Evolutionary conservation across 768 basidiomycete species (phyloP), one percentile per base, ranked within the genome.

Genomic region (Pleurotus djamor): DNA sequence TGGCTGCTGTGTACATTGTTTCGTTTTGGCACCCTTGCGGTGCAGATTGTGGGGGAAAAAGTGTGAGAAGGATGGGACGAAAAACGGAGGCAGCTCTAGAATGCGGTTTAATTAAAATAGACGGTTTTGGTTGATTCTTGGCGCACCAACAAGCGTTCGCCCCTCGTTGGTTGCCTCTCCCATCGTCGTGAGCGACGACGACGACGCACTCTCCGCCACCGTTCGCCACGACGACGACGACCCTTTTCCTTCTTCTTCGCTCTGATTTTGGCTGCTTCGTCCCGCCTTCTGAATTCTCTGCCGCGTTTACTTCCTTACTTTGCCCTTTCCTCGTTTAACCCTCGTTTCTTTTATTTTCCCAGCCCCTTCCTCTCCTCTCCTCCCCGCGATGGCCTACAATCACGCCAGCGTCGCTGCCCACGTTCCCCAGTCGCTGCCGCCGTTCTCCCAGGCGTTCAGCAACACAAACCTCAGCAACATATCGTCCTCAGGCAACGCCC

Each of bases 381-480:
- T 28, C 21, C 21, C 21, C 45, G 56, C 73, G 60, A 81, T 81
- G 79, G 76, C 80, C 62, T 68, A 72, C 64, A 75, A 74, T 65
- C 74, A 72, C 50, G 65, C 65, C 70, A 72, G 66, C 71, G 74
- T 81, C 71, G 75, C 76, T 49, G 75, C 77, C 45, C 80, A 78
- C 65, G 70, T 74, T 61, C 73, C 77, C 61, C 87, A 86, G 70
- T 86, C 89, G 8, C 83, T 92, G 41, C 91, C 91, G 43, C 88
- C 91, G 45, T 92, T 92, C 71, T 85, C 87, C 1, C 86, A 89
- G 74, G 83, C 91, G 0, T 92, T 92, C 74, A 83, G 80, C 69
- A 75, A 65, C 54, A 80, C 81, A 1, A 84, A 85, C 5, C 72
- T 89, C 57, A 76, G 69, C 71, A 79, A 72, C 60, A 77, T 85